Conservation (phyloP, 345 rosid species). For the Dipteronia sinensis region DNA sequence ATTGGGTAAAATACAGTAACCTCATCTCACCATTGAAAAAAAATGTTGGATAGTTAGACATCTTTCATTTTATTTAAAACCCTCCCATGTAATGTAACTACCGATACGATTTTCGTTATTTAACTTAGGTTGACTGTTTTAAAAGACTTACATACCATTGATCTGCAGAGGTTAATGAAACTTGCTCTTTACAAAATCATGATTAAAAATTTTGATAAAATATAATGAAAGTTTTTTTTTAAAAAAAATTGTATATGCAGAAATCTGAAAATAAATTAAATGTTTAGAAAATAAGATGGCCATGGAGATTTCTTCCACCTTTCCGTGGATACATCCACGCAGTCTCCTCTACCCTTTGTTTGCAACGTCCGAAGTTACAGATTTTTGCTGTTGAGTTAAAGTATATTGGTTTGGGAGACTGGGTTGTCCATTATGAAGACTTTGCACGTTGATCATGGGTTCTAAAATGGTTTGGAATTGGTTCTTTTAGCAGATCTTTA, state of each 20-base stretch:
- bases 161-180: too few relatives aligned
- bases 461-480: not conserved
- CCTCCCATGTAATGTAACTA: too few relatives aligned
- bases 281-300: not conserved
- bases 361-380: not conserved
- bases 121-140: too few relatives aligned
- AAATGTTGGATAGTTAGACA: too few relatives aligned
- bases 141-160: too few relatives aligned
- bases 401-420: not conserved
- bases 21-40: too few relatives aligned
- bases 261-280: not conserved
- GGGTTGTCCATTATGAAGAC: not conserved
- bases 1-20: too few relatives aligned
- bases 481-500: not conserved
- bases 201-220: not conserved
- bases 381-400: not conserved
- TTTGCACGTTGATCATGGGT: not conserved
- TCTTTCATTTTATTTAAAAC: too few relatives aligned
- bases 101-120: too few relatives aligned
- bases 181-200: not conserved
- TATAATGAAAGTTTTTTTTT: not conserved
- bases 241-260: not conserved
- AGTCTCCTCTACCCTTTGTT: not conserved
- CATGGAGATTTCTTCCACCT: not conserved
- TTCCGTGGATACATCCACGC: not conserved